These are phyloP conservation scores for Colletotrichum viniferum DNA, from an alignment of 2,329 filamentous ascomycete species.

Conservation along the genomic window DNA sequence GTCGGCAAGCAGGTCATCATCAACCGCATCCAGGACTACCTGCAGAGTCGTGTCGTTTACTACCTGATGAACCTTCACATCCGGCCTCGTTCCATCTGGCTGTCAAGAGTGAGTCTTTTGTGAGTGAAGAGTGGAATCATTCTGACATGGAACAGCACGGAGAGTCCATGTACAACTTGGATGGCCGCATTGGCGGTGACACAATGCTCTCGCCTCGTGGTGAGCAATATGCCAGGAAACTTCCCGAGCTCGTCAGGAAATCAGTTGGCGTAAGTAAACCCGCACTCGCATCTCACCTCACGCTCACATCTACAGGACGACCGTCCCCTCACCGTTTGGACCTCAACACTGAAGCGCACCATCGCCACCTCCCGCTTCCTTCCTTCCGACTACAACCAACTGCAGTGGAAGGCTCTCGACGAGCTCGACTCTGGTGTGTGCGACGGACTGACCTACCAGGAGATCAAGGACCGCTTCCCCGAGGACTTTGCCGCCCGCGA, in stretches of 20 bases:
- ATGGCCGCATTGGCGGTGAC: constrained; percentile 91
- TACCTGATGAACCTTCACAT: constrained; percentile 99
- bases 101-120: constrained; percentile 74
- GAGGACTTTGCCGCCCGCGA: constrained; percentile 96
- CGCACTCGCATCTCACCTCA: neutral
- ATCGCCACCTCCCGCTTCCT: constrained; percentile 90
- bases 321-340: constrained; percentile 66
- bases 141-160: constrained; percentile 68
- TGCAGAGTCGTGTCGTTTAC: constrained; percentile 95
- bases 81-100: constrained; percentile 93
- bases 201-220: constrained; percentile 85
- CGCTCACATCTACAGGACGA: constrained; percentile 51
- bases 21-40: constrained; percentile 95
- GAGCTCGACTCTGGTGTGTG: constrained; percentile 97
- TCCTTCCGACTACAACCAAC: constrained; percentile 82
- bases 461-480: constrained; percentile 89
- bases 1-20: constrained; percentile 96
- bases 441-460: constrained; percentile 93
- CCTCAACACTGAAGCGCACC: constrained; percentile 74
- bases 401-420: constrained; percentile 98
- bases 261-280: constrained; percentile 76
- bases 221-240: constrained; percentile 81
- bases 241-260: constrained; percentile 83
- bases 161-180: constrained; percentile 90
- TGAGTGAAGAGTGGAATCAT: neutral